Conservation (phyloP, 2,329 filamentous ascomycete genomes). For the Iodosphaeria phyllophila region DNA sequence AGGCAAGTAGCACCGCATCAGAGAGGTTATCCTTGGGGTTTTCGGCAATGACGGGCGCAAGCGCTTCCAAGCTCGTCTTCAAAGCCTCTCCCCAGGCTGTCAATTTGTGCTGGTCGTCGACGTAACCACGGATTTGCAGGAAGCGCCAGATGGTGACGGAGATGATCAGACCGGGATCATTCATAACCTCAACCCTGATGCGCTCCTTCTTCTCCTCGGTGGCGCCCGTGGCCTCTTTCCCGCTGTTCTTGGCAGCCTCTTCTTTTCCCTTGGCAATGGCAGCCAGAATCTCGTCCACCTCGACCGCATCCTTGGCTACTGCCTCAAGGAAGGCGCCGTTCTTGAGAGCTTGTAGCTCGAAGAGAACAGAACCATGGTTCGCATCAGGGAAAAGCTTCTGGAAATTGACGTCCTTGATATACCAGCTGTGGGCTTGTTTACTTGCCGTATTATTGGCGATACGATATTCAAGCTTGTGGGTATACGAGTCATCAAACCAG, state of each 20-base stretch:
- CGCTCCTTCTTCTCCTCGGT: no score
- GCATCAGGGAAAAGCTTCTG: slow-evolving; percentile 26
- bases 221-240: no score
- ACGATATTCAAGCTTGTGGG: slow-evolving; percentile 48
- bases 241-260: no score
- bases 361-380: slow-evolving; percentile 28
- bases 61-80: slow-evolving; percentile 43
- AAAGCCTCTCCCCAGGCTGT: slow-evolving; percentile 74
- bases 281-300: no score
- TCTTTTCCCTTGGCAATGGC: slow-evolving; percentile 43
- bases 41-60: slow-evolving; percentile 33
- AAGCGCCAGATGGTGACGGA: slow-evolving; percentile 74
- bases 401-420: slow-evolving; percentile 42
- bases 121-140: slow-evolving; percentile 72
- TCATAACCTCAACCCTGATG: slow-evolving; percentile 42
- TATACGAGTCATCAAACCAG: slow-evolving; percentile 64
- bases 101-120: slow-evolving; percentile 59
- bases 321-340: slow-evolving; percentile 54
- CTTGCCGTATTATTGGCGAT: slow-evolving; percentile 27
- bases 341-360: slow-evolving; percentile 48
- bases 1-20: slow-evolving; percentile 64
- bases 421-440: slow-evolving; percentile 42
- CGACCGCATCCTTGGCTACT: no score
- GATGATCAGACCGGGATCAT: slow-evolving; percentile 44
- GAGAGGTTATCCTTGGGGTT: slow-evolving; percentile 34